These are phyloP conservation scores for Sindora glabra DNA, from an alignment of 306 rosid species.

Conservation along the genomic window DNA sequence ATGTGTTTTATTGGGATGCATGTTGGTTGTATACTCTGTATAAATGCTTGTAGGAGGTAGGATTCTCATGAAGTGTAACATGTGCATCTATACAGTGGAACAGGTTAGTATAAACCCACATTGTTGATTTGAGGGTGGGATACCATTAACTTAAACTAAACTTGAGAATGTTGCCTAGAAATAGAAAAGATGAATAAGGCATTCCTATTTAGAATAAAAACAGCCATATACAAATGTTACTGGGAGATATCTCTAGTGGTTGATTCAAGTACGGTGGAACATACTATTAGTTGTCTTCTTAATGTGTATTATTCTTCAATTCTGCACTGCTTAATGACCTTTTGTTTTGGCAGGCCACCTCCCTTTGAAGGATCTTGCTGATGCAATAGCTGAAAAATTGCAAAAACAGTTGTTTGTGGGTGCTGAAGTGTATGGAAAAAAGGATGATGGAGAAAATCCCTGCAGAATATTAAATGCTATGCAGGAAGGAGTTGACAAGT, in stretches of 20 bases:
- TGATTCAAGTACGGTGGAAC: neutral
- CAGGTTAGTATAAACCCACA: neutral
- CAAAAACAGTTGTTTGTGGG: slow-evolving; percentile 57
- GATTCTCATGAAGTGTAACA: too few species aligned
- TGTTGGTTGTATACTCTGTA: neutral
- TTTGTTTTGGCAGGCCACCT: slow-evolving; percentile 56
- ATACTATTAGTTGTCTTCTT: neutral
- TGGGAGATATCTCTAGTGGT: neutral
- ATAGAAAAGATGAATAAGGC: neutral
- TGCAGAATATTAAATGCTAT: slow-evolving; percentile 68
- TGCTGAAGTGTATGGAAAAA: slow-evolving; percentile 68
- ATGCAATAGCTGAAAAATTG: slow-evolving; percentile 58
- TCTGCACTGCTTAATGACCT: neutral
- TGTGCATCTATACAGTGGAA: neutral
- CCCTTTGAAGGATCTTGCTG: slow-evolving; percentile 81
- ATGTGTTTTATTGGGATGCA: neutral
- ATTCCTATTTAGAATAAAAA: neutral
- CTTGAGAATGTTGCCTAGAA: neutral
- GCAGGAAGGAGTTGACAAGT: slow-evolving; percentile 29
- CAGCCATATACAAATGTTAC: neutral
- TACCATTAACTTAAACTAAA: neutral
- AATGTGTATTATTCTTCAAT: slow-evolving; percentile 5
- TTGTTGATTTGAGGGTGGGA: too few species aligned
- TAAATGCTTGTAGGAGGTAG: too few species aligned
- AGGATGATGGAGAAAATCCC: slow-evolving; percentile 36